phyloP scores from a whole-genome alignment of 768 basidiomycete species.

The Tricholoma hemisulphureum region DNA sequence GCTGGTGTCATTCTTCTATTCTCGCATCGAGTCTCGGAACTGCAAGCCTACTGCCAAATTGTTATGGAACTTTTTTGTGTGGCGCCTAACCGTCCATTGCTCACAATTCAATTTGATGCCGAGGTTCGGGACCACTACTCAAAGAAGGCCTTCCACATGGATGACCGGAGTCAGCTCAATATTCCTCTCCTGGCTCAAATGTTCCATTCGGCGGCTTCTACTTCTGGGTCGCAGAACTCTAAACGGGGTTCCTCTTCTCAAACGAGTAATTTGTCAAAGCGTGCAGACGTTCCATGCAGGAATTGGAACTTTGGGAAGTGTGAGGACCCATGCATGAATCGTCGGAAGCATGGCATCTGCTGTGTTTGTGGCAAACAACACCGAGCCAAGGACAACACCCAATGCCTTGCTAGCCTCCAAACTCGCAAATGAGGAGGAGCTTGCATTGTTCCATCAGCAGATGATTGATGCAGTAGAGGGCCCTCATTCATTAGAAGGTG shows the following conservation, averaged over 20 bases:
- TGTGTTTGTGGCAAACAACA: slow-evolving; percentile 10
- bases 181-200: slow-evolving; percentile 8
- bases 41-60: slow-evolving; percentile 1
- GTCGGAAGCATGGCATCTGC: slow-evolving; percentile 8
- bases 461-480: too few species aligned
- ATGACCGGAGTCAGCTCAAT: slow-evolving; percentile 9
- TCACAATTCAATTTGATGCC: slow-evolving; percentile 10
- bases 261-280: not conserved
- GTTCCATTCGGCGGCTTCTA: not conserved
- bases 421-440: too few species aligned
- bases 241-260: not conserved
- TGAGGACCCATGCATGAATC: slow-evolving; percentile 3
- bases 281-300: not conserved
- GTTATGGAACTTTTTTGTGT: slow-evolving; percentile 14
- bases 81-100: not conserved
- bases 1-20: slow-evolving; percentile 4
- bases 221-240: not conserved
- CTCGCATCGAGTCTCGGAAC: slow-evolving; percentile 9
- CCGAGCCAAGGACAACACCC: slow-evolving; percentile 4
- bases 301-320: slow-evolving; percentile 13
- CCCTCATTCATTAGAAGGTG: too few species aligned
- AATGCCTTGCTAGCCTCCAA: slow-evolving; percentile 1
- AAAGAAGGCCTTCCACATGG: slow-evolving; percentile 9
- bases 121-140: slow-evolving; percentile 10
- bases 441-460: too few species aligned